Percentiles rank a stretch among this genome's conserved stretches.
phyloP scores from a whole-genome alignment of 208 protist species.

The Porcisia deanei region DNA sequence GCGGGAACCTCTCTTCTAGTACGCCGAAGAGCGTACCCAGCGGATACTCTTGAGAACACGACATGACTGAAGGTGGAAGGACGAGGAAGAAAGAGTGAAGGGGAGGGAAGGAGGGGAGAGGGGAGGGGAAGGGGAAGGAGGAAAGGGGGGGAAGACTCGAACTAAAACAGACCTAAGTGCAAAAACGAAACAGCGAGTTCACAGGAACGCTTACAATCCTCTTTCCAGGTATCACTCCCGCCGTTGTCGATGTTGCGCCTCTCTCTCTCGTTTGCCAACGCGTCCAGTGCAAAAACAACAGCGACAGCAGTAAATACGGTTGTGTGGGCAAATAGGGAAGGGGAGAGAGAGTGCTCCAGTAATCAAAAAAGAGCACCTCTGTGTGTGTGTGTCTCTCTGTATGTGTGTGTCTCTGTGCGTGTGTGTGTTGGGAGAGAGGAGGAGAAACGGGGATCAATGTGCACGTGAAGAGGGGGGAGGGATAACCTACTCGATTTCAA shows the following conservation, averaged over 20 bases:
- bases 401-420: background rate
- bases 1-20: constrained; percentile 51
- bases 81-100: background rate
- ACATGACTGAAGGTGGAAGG: background rate
- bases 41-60: constrained; percentile 12
- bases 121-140: background rate
- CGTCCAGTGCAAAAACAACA: background rate
- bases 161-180: background rate
- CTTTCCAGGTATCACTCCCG: background rate
- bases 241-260: background rate
- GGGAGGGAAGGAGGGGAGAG: background rate
- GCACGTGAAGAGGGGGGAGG: background rate
- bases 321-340: background rate
- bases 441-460: background rate
- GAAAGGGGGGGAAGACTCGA: background rate
- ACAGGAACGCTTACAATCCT: background rate
- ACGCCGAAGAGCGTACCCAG: constrained; percentile 41
- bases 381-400: background rate
- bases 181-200: background rate
- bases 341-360: background rate
- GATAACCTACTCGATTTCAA: no score
- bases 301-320: background rate
- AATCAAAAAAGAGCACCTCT: background rate
- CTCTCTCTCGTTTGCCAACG: background rate
- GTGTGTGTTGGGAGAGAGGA: background rate